A percentile compares a stretch with the other conserved stretches of the same genome.
phyloP scores from a whole-genome alignment of 495 filamentous ascomycete species.

The Astrothelium macrocarpum region DNA sequence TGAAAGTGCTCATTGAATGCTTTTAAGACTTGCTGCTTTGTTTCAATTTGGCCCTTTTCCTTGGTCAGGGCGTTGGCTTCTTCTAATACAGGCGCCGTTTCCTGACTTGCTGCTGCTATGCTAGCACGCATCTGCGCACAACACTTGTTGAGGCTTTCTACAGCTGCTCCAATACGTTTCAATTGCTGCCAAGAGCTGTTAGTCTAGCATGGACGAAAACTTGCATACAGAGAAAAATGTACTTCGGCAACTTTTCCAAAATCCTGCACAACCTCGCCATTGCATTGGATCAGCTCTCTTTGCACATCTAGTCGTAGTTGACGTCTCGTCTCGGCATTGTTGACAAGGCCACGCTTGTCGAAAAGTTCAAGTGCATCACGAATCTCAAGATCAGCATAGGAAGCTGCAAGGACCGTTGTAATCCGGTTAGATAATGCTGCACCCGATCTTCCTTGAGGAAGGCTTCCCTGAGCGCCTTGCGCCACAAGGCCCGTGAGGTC shows the following conservation, averaged over 20 bases:
- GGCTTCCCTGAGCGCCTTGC: conserved; percentile 32
- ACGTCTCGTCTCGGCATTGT: conserved; percentile 70
- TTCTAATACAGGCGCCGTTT: conserved; percentile 65
- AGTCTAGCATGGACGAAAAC: neutral
- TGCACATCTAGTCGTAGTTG: conserved; percentile 76
- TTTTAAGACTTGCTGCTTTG: conserved; percentile 74
- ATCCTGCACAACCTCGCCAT: conserved; percentile 81
- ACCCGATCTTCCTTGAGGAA: neutral
- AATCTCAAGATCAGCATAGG: conserved; percentile 88
- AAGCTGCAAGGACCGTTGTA: conserved; percentile 76
- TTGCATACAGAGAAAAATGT: conserved; percentile 13
- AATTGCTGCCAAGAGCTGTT: conserved; percentile 55
- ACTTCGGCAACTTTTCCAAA: conserved; percentile 91
- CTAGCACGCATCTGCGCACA: conserved; percentile 74
- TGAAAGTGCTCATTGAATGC: conserved; percentile 80
- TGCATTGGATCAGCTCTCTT: conserved; percentile 86
- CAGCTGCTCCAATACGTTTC: conserved; percentile 68
- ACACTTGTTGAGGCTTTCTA: conserved; percentile 66
- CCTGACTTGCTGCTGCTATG: conserved; percentile 60
- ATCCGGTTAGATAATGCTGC: conserved; percentile 60
- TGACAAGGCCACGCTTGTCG: conserved; percentile 59
- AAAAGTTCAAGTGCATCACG: conserved; percentile 72
- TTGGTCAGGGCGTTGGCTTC: conserved; percentile 67
- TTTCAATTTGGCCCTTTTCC: conserved; percentile 68
- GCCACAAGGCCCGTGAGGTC: too few relatives aligned